Conservation (phyloP, 192 early-diverging fungal genomes). For the Backusella parvicylindrica region DNA sequence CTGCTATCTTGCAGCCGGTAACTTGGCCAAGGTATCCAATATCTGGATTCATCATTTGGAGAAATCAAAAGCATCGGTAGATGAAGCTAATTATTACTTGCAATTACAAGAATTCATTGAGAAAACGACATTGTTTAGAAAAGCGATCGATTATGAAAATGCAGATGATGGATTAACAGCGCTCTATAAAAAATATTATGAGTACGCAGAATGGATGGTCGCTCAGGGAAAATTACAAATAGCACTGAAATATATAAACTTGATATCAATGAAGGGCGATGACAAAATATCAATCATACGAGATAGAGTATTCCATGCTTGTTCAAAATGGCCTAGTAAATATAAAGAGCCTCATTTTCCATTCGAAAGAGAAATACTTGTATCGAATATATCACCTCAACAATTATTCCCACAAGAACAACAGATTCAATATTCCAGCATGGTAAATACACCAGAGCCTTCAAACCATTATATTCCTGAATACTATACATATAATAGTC, state of each 20-base stretch:
- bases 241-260: constrained; percentile 74
- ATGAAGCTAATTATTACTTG: background rate
- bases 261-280: constrained; percentile 52
- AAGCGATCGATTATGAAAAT: constrained; percentile 89
- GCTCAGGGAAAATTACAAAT: constrained; percentile 69
- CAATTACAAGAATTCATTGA: constrained; percentile 78
- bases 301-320: background rate
- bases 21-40: constrained; percentile 72
- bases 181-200: constrained; percentile 81
- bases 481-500: background rate
- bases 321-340: background rate
- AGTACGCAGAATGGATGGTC: constrained; percentile 78
- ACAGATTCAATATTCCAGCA: background rate
- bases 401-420: background rate
- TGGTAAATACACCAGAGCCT: background rate
- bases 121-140: constrained; percentile 89
- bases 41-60: constrained; percentile 76
- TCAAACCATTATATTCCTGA: background rate
- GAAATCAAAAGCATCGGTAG: background rate
- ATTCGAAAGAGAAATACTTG: background rate
- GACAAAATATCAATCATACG: background rate
- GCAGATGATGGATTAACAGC: constrained; percentile 17
- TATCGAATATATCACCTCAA: background rate
- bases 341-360: background rate
- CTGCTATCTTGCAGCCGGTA: constrained; percentile 78